Percentiles rank a stretch among this genome's conserved stretches.
Evolutionary conservation across 805 yeast species (phyloP).

Genomic region (Wickerhamomyces hampshirensis): DNA sequence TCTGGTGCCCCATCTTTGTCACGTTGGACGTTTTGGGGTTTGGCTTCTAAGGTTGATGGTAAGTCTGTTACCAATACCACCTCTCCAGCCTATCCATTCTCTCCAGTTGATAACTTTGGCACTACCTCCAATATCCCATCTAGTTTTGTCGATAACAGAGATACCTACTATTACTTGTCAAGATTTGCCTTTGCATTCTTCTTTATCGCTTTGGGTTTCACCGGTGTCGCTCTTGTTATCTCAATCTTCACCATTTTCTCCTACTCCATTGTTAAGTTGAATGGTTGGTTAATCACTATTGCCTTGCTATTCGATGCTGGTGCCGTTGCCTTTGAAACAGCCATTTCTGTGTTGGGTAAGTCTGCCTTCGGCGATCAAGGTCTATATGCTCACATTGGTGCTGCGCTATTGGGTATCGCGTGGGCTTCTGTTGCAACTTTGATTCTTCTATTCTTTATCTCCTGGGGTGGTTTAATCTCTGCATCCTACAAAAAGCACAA

Average conservation of each 20-base stretch:
- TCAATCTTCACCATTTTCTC: conserved; percentile 55
- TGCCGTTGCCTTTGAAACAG: conserved; percentile 70
- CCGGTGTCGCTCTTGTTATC: conserved; percentile 56
- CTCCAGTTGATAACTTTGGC: conserved; percentile 69
- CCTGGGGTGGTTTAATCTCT: conserved; percentile 46
- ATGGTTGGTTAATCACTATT: conserved; percentile 44
- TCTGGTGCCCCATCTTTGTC: conserved; percentile 43
- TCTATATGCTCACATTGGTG: conserved; percentile 46
- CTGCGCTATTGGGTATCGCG: conserved; percentile 52
- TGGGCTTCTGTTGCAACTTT: conserved; percentile 67
- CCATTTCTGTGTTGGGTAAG: conserved; percentile 70
- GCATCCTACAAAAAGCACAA: conserved; percentile 48
- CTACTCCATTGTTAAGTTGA: conserved; percentile 47
- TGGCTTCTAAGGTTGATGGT: conserved; percentile 39
- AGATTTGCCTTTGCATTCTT: conserved; percentile 63
- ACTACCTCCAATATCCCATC: conserved; percentile 48
- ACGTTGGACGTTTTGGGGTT: conserved; percentile 87
- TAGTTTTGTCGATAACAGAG: conserved; percentile 49
- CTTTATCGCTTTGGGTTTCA: conserved; percentile 54
- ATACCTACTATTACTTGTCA: conserved; percentile 56
- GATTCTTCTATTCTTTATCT: conserved; percentile 44
- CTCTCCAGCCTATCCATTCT: conserved; percentile 68
- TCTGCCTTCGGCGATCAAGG: conserved; percentile 54
- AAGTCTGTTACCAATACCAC: conserved; percentile 33
- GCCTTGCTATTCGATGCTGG: conserved; percentile 53